These are phyloP conservation scores for Gossypium raimondii DNA, from an alignment of 345 rosid species.

Conservation along the genomic window DNA sequence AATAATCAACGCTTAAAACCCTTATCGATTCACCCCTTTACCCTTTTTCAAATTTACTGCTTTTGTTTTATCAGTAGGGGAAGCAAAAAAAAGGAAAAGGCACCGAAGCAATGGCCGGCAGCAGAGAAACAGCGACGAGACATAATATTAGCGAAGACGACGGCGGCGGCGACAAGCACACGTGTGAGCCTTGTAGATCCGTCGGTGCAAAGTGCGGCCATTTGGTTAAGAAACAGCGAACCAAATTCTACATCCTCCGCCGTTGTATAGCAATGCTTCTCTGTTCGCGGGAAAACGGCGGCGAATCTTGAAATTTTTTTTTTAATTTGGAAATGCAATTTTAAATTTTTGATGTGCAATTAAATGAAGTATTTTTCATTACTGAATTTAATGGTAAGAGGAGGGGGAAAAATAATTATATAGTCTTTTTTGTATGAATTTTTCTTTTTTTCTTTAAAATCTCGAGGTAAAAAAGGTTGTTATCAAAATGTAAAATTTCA, in stretches of 20 bases:
- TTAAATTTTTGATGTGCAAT: background rate
- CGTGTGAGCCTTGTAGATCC: slow-evolving; percentile 45
- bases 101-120: background rate
- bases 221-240: slow-evolving; percentile 67
- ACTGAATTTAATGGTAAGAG: background rate
- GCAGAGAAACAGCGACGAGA: slow-evolving; percentile 13
- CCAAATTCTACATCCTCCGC: slow-evolving; percentile 72
- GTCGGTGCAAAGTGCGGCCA: slow-evolving; percentile 72
- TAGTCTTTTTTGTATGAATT: too few relatives aligned
- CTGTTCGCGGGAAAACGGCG: slow-evolving; percentile 55
- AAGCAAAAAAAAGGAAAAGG: background rate
- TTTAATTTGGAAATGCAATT: too few relatives aligned
- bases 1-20: too few relatives aligned
- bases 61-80: background rate
- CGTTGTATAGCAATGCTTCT: slow-evolving; percentile 77
- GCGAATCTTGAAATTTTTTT: slow-evolving; percentile 7
- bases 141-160: background rate
- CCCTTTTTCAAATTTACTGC: slow-evolving; percentile 11
- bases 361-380: slow-evolving; percentile 10
- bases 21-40: background rate
- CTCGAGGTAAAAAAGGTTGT: too few relatives aligned
- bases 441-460: background rate
- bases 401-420: too few relatives aligned
- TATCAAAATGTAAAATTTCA: too few relatives aligned
- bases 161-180: background rate